These are phyloP conservation scores for Fusarium scirpi DNA, from an alignment of 2,329 filamentous ascomycete species.

Conservation along the genomic window DNA sequence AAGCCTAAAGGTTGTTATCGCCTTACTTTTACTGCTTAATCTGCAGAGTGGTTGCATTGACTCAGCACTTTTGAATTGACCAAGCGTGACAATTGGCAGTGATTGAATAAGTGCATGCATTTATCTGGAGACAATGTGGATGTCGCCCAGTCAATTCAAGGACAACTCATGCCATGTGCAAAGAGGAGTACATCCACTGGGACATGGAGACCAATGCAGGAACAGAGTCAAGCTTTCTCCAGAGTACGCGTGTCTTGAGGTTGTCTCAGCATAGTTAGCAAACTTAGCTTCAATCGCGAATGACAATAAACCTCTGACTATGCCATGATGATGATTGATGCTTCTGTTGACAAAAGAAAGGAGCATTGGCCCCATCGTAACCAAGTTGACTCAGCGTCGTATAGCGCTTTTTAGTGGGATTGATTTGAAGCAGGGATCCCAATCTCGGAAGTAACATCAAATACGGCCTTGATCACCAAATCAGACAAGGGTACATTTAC, in stretches of 20 bases:
- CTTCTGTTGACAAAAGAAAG: not conserved
- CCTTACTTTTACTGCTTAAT: not conserved
- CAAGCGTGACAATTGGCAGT: too few relatives aligned
- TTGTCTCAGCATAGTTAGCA: not conserved
- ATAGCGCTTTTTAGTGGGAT: not conserved
- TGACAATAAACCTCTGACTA: not conserved
- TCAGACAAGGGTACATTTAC: not conserved
- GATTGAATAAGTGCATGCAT: not conserved
- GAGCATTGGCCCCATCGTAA: not conserved
- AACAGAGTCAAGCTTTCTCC: slow-evolving; percentile 9
- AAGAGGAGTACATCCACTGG: not conserved
- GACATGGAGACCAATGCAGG: slow-evolving; percentile 20
- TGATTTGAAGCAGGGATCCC: slow-evolving; percentile 7
- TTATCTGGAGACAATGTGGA: not conserved
- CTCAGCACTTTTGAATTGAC: too few relatives aligned
- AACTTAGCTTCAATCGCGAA: not conserved
- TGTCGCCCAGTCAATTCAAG: not conserved
- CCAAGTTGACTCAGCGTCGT: slow-evolving; percentile 2
- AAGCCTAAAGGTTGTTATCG: not conserved
- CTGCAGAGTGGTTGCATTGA: not conserved
- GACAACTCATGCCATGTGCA: not conserved
- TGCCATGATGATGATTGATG: not conserved
- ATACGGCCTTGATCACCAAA: slow-evolving; percentile 20
- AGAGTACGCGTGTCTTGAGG: not conserved
- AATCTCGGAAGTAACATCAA: slow-evolving; percentile 8